A percentile compares a stretch with the other conserved stretches of the same genome.
Conservation (phyloP, 23 red algal species). For the Pyropia haitanensis region DNA sequence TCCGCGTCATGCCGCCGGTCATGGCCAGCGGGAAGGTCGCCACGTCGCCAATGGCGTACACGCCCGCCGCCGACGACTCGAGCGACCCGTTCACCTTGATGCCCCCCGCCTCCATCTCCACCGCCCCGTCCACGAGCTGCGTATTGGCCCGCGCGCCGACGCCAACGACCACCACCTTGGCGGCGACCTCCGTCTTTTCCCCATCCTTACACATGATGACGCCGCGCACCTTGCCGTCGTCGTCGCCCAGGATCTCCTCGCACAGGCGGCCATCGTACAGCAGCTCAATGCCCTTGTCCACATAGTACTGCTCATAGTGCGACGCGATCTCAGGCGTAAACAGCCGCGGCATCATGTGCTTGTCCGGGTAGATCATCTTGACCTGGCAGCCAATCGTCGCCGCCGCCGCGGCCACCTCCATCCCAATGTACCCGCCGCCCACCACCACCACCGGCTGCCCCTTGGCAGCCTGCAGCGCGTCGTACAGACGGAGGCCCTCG, state of each 20-base stretch:
- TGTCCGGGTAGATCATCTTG: slow-evolving; percentile 91
- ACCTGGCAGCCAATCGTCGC: slow-evolving; percentile 45
- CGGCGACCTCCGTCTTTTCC: slow-evolving; percentile 31
- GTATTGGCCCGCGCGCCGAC: slow-evolving; percentile 77
- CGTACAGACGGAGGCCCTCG: slow-evolving; percentile 61
- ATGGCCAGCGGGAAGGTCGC: slow-evolving; percentile 85
- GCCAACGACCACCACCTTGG: slow-evolving; percentile 74
- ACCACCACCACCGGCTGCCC: slow-evolving; percentile 76
- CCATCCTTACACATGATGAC: slow-evolving; percentile 40
- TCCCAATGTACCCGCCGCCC: slow-evolving; percentile 98
- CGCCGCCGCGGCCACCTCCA: slow-evolving; percentile 88
- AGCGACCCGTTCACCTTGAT: slow-evolving; percentile 74
- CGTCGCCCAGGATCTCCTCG: slow-evolving; percentile 66
- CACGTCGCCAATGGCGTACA: slow-evolving; percentile 88
- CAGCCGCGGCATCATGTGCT: slow-evolving; percentile 84
- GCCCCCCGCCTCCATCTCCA: slow-evolving; percentile 86
- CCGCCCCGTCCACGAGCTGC: slow-evolving; percentile 37
- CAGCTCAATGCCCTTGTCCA: slow-evolving; percentile 59
- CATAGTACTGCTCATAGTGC: slow-evolving; percentile 81
- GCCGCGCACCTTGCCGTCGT: slow-evolving; percentile 28
- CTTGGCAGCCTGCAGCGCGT: slow-evolving; percentile 53
- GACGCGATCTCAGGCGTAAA: slow-evolving; percentile 82
- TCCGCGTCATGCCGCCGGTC: slow-evolving; percentile 61
- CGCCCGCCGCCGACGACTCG: slow-evolving; percentile 34
- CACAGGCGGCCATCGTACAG: slow-evolving; percentile 63